These are phyloP conservation scores for Panicum hallii DNA, from an alignment of 202 grass and related monocot genomes.

Conservation along the genomic window DNA sequence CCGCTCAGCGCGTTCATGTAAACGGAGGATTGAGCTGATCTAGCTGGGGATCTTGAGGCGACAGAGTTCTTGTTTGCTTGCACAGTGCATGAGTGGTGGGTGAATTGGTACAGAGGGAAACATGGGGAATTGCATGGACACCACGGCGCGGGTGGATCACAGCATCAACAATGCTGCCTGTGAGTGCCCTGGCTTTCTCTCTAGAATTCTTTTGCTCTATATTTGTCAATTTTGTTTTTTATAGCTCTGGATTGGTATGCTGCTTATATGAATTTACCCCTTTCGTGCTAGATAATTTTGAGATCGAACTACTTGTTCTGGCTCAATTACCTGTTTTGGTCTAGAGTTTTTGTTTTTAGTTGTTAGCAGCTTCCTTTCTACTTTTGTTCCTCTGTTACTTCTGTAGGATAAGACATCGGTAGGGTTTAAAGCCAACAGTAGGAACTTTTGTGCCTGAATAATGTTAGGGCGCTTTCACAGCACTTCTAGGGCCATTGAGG, in stretches of 20 bases:
- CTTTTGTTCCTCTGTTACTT: conserved; percentile 24
- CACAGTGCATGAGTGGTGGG: conserved; percentile 35
- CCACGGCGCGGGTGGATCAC: conserved; percentile 62
- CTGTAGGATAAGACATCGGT: conserved; percentile 20
- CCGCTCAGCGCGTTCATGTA: background rate
- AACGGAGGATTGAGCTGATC: background rate
- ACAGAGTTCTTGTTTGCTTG: conserved; percentile 14
- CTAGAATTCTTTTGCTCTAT: background rate
- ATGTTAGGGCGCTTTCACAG: background rate
- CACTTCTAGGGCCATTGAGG: background rate
- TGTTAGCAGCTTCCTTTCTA: conserved; percentile 3
- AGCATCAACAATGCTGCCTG: conserved; percentile 67
- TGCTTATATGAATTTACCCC: background rate
- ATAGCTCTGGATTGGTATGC: conserved; percentile 19
- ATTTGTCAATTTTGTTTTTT: conserved; percentile 45
- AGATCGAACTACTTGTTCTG: background rate
- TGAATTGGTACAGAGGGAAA: conserved; percentile 42
- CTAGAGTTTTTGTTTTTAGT: conserved; percentile 17
- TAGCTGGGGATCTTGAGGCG: background rate
- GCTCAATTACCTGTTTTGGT: background rate
- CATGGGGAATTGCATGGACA: conserved; percentile 81
- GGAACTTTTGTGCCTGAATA: background rate
- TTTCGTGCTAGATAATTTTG: background rate
- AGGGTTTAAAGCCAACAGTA: conserved; percentile 23
- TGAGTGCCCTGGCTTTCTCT: conserved; percentile 53